Conservation (phyloP, 2,329 filamentous ascomycete genomes). For the Penicillium sp. region DNA sequence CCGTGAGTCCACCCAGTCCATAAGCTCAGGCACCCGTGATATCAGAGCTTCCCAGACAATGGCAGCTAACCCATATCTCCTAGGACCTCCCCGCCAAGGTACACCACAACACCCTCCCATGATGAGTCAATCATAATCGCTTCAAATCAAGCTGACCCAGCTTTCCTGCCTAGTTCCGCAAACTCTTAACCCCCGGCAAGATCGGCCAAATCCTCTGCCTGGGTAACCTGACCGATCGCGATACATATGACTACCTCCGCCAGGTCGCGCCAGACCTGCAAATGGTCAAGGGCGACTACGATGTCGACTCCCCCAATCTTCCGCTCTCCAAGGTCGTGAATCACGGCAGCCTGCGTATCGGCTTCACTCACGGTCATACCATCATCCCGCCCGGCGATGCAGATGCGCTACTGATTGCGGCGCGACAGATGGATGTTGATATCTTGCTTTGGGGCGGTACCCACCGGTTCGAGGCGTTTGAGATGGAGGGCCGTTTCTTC, state of each 20-base stretch:
- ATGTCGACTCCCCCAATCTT: slow-evolving; percentile 69
- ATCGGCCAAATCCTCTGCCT: slow-evolving; percentile 82
- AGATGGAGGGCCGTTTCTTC: slow-evolving; percentile 75
- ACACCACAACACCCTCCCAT: slow-evolving; percentile 29
- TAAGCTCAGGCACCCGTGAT: slow-evolving; percentile 17
- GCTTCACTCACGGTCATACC: slow-evolving; percentile 74
- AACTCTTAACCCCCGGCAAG: slow-evolving; percentile 81
- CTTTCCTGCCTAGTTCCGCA: slow-evolving; percentile 71
- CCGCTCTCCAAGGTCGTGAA: slow-evolving; percentile 72
- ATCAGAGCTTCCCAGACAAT: slow-evolving; percentile 19
- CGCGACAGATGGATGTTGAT: slow-evolving; percentile 74
- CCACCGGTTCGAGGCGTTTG: slow-evolving; percentile 73
- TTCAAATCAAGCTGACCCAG: slow-evolving; percentile 1
- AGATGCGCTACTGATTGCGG: slow-evolving; percentile 70
- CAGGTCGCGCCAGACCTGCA: slow-evolving; percentile 74
- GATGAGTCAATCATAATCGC: neutral
- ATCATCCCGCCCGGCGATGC: slow-evolving; percentile 71
- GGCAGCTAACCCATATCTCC: slow-evolving; percentile 21
- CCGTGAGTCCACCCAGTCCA: slow-evolving; percentile 57
- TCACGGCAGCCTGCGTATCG: slow-evolving; percentile 71
- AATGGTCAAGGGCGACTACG: slow-evolving; percentile 73
- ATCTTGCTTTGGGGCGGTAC: slow-evolving; percentile 73
- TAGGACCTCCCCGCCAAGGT: slow-evolving; percentile 88
- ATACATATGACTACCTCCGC: slow-evolving; percentile 80
- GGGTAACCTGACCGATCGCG: slow-evolving; percentile 79